A percentile compares a stretch with the other conserved stretches of the same genome.
phyloP scores from a whole-genome alignment of 192 early-diverging fungal species.

The Phlyctochytrium arcticum region DNA sequence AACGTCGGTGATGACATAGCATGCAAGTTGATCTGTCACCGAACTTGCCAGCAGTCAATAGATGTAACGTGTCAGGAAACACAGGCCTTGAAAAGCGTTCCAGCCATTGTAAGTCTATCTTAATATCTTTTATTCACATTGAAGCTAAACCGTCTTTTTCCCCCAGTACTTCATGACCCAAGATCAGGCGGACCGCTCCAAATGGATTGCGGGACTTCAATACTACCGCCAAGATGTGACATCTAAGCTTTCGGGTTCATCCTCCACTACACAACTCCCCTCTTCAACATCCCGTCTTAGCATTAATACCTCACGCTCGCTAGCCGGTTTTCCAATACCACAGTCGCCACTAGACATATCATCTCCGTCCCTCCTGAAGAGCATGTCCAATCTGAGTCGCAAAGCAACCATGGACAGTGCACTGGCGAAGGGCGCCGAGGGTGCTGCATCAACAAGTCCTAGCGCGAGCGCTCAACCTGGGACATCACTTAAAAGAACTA shows the following conservation, averaged over 20 bases:
- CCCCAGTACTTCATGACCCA: slow-evolving; percentile 51
- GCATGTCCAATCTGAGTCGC: too few relatives aligned
- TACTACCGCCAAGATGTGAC: slow-evolving; percentile 10
- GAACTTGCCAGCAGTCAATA: slow-evolving; percentile 28
- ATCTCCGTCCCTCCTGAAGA: too few relatives aligned
- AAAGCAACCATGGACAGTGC: too few relatives aligned
- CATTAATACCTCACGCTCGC: background rate
- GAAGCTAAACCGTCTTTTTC: background rate
- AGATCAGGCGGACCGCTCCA: slow-evolving; percentile 27
- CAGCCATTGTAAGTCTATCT: slow-evolving; percentile 30
- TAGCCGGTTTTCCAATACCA: background rate
- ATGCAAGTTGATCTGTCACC: slow-evolving; percentile 43
- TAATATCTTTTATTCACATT: background rate
- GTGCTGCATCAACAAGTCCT: too few relatives aligned
- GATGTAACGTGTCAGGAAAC: slow-evolving; percentile 39
- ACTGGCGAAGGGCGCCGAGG: too few relatives aligned
- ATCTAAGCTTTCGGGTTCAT: background rate
- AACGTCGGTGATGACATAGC: slow-evolving; percentile 1
- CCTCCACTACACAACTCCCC: background rate
- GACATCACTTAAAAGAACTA: too few relatives aligned
- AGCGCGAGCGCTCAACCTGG: too few relatives aligned
- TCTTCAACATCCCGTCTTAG: too few relatives aligned
- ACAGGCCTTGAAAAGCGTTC: slow-evolving; percentile 28
- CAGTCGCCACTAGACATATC: background rate
- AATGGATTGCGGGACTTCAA: slow-evolving; percentile 43